Evolutionary conservation across 2,329 filamentous ascomycete species (phyloP), one percentile per base, ranked within the genome.

Genomic region (Hypoxylon sp.): DNA sequence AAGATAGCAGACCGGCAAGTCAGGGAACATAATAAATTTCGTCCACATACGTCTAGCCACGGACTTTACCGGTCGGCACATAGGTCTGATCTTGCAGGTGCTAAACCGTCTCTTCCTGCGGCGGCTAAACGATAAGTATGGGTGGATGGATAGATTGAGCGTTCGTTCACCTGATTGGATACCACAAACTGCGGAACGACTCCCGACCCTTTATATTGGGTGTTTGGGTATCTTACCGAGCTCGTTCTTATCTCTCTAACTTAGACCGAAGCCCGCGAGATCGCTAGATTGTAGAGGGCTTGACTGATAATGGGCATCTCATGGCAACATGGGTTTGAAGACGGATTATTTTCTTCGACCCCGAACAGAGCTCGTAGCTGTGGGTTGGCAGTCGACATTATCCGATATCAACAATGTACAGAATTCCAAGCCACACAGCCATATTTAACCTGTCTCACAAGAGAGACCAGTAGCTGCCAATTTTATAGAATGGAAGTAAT

Each of bases 61-160:
- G 29, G 46, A 14, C 31, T 46, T 46, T 31, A 22, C 24, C 33
- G 24, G 17, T 44, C 42, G 24, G 14, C 48, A 53, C 29, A 24
- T 57, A 57, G n/a, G 37, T 44, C 3, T 53, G 54, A 69, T 69
- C 54, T 67, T 64, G 55, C 63, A 67, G 59, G 51, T 52, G 54
- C 59, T 10, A 35, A 63, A 31, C 35, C 29, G 8, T 19, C 33
- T 24, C n/a, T 42, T 29, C 19, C 58, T 19, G 42, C 44, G 17
- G 37, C 50, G 46, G 44, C 55, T 58, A 64, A 19, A 52, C 51
- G 57, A 67, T 59, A 62, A 44, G 57, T 13, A 33, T 10, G 24
- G 24, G 17, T 60, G 47, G 22, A 10, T 57, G 42, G 10, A 13
- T 29, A 11, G 29, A 44, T 8, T 13, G 3, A 33, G 59, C 39